Evolutionary conservation across 2,329 filamentous ascomycete species (phyloP), one percentile per base, ranked within the genome.

Genomic region (Leptographium radiaticola): DNA sequence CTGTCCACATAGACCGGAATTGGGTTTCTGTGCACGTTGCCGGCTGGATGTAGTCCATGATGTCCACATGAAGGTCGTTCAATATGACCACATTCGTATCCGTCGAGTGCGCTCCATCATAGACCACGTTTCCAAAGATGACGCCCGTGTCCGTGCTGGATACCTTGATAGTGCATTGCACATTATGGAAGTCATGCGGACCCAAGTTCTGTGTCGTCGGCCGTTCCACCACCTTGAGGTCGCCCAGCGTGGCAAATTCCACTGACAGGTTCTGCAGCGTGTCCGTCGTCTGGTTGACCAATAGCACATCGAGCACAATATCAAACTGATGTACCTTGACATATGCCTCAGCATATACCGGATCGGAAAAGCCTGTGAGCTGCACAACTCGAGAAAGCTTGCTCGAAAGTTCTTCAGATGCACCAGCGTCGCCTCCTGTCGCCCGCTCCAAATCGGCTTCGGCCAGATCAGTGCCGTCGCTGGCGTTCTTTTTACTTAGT

Each of bases 1-100:
- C 93, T 40, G 93, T 98, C 93, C 93, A 98, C 93, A 98, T 98
- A n/a, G 89, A 95, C 56, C 93, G 83, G 83, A 98, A 98, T 65
- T 97, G 89, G 12, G 91, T 96, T 75, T 98, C 93, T 6, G 89
- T 93, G 76, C 93, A 98, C 16, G 89, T 84, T 8, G 91, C 91
- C 1, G 93, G 93, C 67, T 97, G 91, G 64, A 98, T 98, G 73
- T 98, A 98, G 71, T 98, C 93, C 93, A 98, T 98, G 60, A 98
- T 96, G 66, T 98, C 93, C 55, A 97, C 91, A 65, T 98, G 93
- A 34, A 98, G 83, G 67, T 98, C 93, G 66, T 97, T 97, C 53
- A 98, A 79, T 61, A 98, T 98, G 53, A 98, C 93, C 10, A 98
- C 93, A 61, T 95, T 94, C 53, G 87, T 94, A 67, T 95, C 93